Evolutionary conservation across 192 early-diverging fungal species (phyloP).

Genomic region (Podochytrium sp.): DNA sequence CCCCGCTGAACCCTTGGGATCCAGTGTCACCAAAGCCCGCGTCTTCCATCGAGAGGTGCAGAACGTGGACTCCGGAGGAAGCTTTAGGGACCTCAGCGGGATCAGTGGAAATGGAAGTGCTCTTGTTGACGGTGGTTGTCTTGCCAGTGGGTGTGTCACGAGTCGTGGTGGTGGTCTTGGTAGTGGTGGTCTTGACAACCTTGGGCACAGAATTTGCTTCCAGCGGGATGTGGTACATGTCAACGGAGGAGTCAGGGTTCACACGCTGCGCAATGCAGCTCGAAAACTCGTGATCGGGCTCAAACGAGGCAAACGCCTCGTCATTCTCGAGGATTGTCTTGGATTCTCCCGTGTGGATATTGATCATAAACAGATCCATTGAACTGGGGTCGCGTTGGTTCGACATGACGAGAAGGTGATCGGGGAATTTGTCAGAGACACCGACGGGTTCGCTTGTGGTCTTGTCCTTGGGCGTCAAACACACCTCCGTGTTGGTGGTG

Average conservation of each 20-base stretch:
- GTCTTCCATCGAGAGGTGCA: background rate
- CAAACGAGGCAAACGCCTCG: background rate
- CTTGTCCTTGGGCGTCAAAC: slow-evolving; percentile 10
- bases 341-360: slow-evolving; percentile 35
- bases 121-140: background rate
- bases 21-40: background rate
- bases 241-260: slow-evolving; percentile 1
- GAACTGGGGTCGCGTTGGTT: slow-evolving; percentile 37
- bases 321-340: slow-evolving; percentile 37
- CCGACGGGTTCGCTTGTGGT: background rate
- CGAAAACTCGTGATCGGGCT: slow-evolving; percentile 8
- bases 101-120: background rate
- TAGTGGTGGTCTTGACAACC: background rate
- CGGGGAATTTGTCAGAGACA: slow-evolving; percentile 25
- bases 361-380: slow-evolving; percentile 30
- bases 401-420: slow-evolving; percentile 33
- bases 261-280: background rate
- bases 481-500: slow-evolving; percentile 1
- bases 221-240: slow-evolving; percentile 1
- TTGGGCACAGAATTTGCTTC: background rate
- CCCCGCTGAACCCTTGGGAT: background rate
- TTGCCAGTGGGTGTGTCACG: background rate
- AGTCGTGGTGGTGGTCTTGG: background rate
- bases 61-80: background rate
- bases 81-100: background rate